Conservation (phyloP, 2,329 filamentous ascomycete genomes). For the Colletotrichum australisinense region DNA sequence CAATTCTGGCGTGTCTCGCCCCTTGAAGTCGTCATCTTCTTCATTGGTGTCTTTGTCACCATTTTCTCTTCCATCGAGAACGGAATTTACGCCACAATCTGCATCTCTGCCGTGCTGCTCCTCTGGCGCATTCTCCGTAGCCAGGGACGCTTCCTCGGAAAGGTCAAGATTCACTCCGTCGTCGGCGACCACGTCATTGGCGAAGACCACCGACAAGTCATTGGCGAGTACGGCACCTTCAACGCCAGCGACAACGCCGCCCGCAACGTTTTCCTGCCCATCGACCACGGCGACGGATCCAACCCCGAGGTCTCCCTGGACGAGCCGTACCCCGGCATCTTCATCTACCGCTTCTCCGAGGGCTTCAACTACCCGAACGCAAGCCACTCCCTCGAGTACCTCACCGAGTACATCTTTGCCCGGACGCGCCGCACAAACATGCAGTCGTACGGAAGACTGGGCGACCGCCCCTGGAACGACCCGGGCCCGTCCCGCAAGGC, state of each 20-base stretch:
- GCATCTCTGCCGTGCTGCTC: slow-evolving; percentile 79
- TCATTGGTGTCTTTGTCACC: slow-evolving; percentile 90
- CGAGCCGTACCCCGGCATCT: slow-evolving; percentile 88
- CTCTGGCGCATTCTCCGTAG: slow-evolving; percentile 87
- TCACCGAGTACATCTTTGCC: slow-evolving; percentile 75
- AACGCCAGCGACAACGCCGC: slow-evolving; percentile 57
- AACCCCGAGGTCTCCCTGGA: slow-evolving; percentile 87
- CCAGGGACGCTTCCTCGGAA: slow-evolving; percentile 85
- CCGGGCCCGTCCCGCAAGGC: slow-evolving; percentile 74
- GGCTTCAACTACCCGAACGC: slow-evolving; percentile 98
- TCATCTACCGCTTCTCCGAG: slow-evolving; percentile 95
- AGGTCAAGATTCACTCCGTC: slow-evolving; percentile 85
- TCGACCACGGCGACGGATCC: slow-evolving; percentile 89
- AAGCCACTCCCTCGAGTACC: slow-evolving; percentile 85
- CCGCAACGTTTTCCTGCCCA: slow-evolving; percentile 87
- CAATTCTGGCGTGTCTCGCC: slow-evolving; percentile 96
- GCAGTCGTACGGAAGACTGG: slow-evolving; percentile 70
- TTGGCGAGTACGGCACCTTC: slow-evolving; percentile 69
- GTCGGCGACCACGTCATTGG: slow-evolving; percentile 80
- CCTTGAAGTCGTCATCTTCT: slow-evolving; percentile 91
- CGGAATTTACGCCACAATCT: slow-evolving; percentile 90
- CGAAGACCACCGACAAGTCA: slow-evolving; percentile 60
- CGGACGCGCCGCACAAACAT: slow-evolving; percentile 82
- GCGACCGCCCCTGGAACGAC: slow-evolving; percentile 95
- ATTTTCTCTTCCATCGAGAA: slow-evolving; percentile 90